Base-by-base conservation (phyloP, 345 rosid species). In the Kandelia obovata region DNA sequence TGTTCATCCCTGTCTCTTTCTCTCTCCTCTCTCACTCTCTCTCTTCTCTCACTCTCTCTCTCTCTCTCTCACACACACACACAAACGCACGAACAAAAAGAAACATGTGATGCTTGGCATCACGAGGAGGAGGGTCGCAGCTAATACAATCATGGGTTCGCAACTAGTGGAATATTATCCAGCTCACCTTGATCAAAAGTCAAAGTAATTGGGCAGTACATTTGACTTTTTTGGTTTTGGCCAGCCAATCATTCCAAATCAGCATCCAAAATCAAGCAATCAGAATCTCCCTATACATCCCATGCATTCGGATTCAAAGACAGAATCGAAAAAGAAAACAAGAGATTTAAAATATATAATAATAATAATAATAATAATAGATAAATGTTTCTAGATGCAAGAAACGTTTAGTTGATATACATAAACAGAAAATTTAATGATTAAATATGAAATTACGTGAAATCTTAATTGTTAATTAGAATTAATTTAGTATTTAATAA, bases 191-290 rank as follows among this genome's bases (percentile, higher is more conserved):
- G 34, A 21, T 30, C 34, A 56, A 43, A 71, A 64, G 75, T 71
- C 75, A 57, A 71, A 63, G 61, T 17, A 13, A 25, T 26, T 32
- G 55, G 23, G 17, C 6, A 30, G 19, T 32, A 49, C 47, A 43
- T 71, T 62, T 55, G 58, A 55, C 58, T 2, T 28, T 55, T 8
- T 23, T 7, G 30, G 28, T 55, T 55, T 55, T 32, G 62, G 34
- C n/a, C 27, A 71, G 55, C 69, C 64, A 64, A 71, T 71, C 75
- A 58, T 58, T 71, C 31, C 23, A 64, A 64, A 55, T 63, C 56
- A 30, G 23, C 55, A 43, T 69, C 60, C 65, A 69, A 60, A 30
- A 8, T 5, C 26, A 56, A 13, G 16, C 25, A 21, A 23, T 25
- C 59, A 21, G 30, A 55, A 55, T 21, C 30, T 23, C 5, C 59